phyloP scores from a whole-genome alignment of 2,329 filamentous ascomycete genomes.

The Penicillium capsulatum region DNA sequence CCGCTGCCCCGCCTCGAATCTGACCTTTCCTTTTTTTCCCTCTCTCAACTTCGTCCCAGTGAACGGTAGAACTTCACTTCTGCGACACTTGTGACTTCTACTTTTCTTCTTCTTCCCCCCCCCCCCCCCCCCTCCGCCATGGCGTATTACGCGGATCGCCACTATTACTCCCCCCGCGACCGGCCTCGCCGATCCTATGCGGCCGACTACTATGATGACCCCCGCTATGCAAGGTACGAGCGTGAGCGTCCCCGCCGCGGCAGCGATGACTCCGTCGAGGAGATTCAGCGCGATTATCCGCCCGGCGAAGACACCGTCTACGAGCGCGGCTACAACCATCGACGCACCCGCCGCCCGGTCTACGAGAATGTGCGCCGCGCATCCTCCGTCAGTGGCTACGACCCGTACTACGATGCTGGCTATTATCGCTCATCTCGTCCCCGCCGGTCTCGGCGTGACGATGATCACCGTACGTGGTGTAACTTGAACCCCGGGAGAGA shows the following conservation, averaged over 20 bases:
- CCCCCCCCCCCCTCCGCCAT: conserved; percentile 20
- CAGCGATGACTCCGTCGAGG: conserved; percentile 71
- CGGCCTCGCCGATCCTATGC: conserved; percentile 27
- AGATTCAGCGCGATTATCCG: conserved; percentile 79
- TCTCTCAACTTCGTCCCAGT: conserved; percentile 11
- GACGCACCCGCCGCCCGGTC: conserved; percentile 22
- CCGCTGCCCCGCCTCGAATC: conserved; percentile 16
- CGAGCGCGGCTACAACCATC: conserved; percentile 20
- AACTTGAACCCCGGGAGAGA: not conserved
- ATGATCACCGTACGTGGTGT: conserved; percentile 37
- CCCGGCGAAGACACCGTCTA: conserved; percentile 54
- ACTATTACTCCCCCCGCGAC: conserved; percentile 28
- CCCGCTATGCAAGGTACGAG: conserved; percentile 15
- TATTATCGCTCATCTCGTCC: conserved; percentile 32
- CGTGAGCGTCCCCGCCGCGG: conserved; percentile 51
- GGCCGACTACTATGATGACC: conserved; percentile 29
- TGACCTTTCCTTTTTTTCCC: conserved; percentile 8
- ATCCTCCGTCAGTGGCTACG: conserved; percentile 34
- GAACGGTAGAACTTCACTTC: conserved; percentile 14
- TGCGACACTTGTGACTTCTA: conserved; percentile 9
- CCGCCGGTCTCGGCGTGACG: conserved; percentile 46
- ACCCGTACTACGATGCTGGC: conserved; percentile 34
- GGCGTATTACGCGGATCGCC: conserved; percentile 38
- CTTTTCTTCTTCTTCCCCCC: conserved; percentile 4
- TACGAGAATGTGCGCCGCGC: conserved; percentile 37